A percentile compares a stretch with the other conserved stretches of the same genome.
phyloP scores from a whole-genome alignment of 2,329 filamentous ascomycete genomes.

The Fusarium sacchari region DNA sequence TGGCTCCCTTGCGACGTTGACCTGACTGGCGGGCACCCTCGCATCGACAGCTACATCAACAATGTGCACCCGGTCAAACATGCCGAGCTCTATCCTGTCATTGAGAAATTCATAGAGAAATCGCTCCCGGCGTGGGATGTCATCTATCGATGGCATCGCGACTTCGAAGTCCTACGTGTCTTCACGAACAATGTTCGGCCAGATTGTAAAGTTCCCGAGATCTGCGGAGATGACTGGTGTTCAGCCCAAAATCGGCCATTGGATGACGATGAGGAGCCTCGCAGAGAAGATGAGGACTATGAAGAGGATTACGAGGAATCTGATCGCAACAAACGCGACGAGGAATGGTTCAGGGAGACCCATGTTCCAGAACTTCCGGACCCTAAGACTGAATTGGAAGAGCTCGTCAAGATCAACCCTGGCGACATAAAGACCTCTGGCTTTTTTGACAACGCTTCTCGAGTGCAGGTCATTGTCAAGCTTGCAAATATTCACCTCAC shows the following conservation, averaged over 20 bases:
- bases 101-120: conserved; percentile 55
- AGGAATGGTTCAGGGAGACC: conserved; percentile 43
- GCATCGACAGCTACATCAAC: conserved; percentile 63
- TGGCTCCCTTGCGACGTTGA: conserved; percentile 63
- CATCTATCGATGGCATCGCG: conserved; percentile 46
- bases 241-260: not conserved
- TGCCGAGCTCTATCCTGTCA: conserved; percentile 50
- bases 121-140: conserved; percentile 59
- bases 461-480: conserved; percentile 72
- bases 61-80: conserved; percentile 60
- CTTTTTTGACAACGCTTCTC: conserved; percentile 45
- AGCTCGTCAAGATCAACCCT: conserved; percentile 21
- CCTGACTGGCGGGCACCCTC: conserved; percentile 50
- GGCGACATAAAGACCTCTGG: conserved; percentile 37
- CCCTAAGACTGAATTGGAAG: not conserved
- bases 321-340: conserved; percentile 39
- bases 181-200: conserved; percentile 1
- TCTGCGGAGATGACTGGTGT: conserved; percentile 18
- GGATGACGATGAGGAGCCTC: conserved; percentile 39
- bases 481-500: conserved; percentile 69
- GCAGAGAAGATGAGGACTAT: conserved; percentile 28
- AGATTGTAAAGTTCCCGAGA: conserved; percentile 31
- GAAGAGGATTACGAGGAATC: conserved; percentile 27
- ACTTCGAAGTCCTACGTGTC: conserved; percentile 45
- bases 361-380: conserved; percentile 34